Evolutionary conservation across 257 asterid genomes (phyloP).

Genomic region (Misopates orontium): DNA sequence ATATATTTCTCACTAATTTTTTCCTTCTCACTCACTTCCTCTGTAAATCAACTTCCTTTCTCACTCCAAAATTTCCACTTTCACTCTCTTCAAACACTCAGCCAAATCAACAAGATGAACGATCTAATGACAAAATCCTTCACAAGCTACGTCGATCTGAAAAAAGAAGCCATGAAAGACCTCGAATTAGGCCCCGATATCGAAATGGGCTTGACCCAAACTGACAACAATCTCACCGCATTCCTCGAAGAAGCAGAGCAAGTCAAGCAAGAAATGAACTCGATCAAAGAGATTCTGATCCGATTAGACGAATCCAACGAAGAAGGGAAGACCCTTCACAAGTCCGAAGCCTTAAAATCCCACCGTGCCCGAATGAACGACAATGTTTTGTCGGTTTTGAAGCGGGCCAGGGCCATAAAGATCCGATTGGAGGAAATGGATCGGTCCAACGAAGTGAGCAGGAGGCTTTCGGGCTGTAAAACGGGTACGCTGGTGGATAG

Average conservation of each 20-base stretch:
- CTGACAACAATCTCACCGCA: constrained; percentile 60
- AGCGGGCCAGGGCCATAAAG: constrained; percentile 61
- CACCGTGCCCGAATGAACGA: constrained; percentile 51
- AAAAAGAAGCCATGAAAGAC: constrained; percentile 84
- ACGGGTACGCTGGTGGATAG: constrained; percentile 73
- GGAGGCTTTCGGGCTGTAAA: constrained; percentile 77
- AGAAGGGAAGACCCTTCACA: constrained; percentile 65
- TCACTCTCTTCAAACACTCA: constrained; percentile 1
- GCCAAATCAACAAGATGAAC: constrained; percentile 45
- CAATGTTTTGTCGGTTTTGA: constrained; percentile 58
- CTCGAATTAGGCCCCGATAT: constrained; percentile 63
- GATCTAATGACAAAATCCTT: constrained; percentile 92
- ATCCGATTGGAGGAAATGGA: constrained; percentile 82
- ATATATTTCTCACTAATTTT: background rate
- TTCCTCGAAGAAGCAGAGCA: constrained; percentile 83
- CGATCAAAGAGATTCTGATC: constrained; percentile 55
- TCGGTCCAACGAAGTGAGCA: constrained; percentile 56
- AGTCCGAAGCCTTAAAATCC: constrained; percentile 70
- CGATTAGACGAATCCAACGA: constrained; percentile 61
- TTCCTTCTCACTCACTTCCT: background rate
- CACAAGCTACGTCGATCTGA: constrained; percentile 88
- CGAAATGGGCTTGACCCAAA: constrained; percentile 59
- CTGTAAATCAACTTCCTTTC: constrained; percentile 1
- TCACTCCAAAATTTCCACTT: constrained; percentile 1
- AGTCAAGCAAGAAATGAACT: constrained; percentile 67